phyloP scores from a whole-genome alignment of 2,329 filamentous ascomycete genomes.

The Epichloe scottii region DNA sequence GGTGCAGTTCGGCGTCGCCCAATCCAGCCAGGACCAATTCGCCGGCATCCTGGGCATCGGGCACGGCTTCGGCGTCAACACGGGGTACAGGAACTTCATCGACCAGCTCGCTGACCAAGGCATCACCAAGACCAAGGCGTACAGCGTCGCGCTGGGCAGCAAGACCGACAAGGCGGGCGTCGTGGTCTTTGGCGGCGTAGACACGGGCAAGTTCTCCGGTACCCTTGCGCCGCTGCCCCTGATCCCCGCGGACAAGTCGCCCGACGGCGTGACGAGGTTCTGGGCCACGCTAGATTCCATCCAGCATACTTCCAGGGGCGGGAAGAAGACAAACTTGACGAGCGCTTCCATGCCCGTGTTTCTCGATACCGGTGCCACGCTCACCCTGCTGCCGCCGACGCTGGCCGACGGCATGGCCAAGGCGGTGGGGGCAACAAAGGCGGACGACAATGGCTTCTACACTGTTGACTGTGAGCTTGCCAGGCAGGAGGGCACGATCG shows the following conservation, averaged over 20 bases:
- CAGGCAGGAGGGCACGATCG: conserved; percentile 27
- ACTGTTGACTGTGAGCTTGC: conserved; percentile 32
- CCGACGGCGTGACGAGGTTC: conserved; percentile 40
- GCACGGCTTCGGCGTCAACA: conserved; percentile 40
- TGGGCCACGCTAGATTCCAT: conserved; percentile 38
- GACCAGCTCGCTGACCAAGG: conserved; percentile 38
- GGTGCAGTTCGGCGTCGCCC: conserved; percentile 57
- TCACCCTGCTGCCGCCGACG: conserved; percentile 50
- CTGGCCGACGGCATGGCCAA: conserved; percentile 37
- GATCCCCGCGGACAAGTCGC: conserved; percentile 39
- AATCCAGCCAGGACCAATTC: conserved; percentile 32
- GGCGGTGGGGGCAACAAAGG: conserved; percentile 31
- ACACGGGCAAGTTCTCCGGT: conserved; percentile 51
- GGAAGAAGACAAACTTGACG: conserved; percentile 16
- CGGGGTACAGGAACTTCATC: conserved; percentile 36
- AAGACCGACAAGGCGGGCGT: conserved; percentile 47
- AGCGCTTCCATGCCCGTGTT: conserved; percentile 41
- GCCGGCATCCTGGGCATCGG: conserved; percentile 63
- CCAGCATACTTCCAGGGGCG: conserved; percentile 25
- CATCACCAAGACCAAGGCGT: conserved; percentile 47
- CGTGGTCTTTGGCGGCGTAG: conserved; percentile 56
- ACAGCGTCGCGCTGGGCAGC: conserved; percentile 53
- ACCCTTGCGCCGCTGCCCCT: conserved; percentile 48
- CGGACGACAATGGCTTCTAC: conserved; percentile 32
- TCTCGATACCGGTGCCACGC: conserved; percentile 57